These are phyloP conservation scores for Ceratobasidium sp. DNA, from an alignment of 1,284 basidiomycete genomes.

Conservation along the genomic window DNA sequence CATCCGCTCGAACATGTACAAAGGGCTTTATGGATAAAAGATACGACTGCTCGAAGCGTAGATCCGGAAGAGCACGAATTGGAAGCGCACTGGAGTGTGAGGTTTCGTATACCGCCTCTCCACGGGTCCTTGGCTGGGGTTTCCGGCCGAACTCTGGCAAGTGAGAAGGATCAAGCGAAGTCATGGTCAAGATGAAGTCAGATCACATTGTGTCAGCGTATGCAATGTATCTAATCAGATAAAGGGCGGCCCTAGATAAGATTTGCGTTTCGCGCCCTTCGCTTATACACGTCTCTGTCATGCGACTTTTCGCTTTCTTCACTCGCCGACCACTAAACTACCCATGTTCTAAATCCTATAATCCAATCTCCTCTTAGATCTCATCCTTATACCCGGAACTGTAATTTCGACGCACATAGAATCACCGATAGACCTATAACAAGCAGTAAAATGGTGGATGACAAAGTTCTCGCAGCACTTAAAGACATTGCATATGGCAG, in stretches of 20 bases:
- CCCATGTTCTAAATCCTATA: background rate
- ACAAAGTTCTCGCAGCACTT: conserved; percentile 36
- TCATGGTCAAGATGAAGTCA: conserved; percentile 32
- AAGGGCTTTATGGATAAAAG: conserved; percentile 41
- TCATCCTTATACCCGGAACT: conserved; percentile 9
- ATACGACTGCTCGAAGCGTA: conserved; percentile 42
- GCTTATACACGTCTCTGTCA: conserved; percentile 32
- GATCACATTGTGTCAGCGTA: background rate
- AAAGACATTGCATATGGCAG: conserved; percentile 57
- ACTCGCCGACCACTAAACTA: conserved; percentile 1
- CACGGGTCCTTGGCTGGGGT: conserved; percentile 28
- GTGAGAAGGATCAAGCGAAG: conserved; percentile 39
- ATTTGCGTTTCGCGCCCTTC: background rate
- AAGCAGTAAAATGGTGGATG: conserved; percentile 3
- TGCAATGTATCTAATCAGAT: conserved; percentile 1
- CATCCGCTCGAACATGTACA: conserved; percentile 26
- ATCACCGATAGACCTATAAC: conserved; percentile 19
- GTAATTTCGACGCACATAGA: conserved; percentile 2
- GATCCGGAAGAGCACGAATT: conserved; percentile 37
- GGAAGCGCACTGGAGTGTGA: background rate
- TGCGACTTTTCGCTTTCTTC: background rate
- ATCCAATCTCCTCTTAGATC: background rate
- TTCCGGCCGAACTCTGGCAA: conserved; percentile 36
- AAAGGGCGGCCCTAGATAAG: conserved; percentile 13
- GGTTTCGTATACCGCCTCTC: conserved; percentile 35